Base-by-base conservation (phyloP, 164 flowering plant species). In the Tetrastigma voinierianum region DNA sequence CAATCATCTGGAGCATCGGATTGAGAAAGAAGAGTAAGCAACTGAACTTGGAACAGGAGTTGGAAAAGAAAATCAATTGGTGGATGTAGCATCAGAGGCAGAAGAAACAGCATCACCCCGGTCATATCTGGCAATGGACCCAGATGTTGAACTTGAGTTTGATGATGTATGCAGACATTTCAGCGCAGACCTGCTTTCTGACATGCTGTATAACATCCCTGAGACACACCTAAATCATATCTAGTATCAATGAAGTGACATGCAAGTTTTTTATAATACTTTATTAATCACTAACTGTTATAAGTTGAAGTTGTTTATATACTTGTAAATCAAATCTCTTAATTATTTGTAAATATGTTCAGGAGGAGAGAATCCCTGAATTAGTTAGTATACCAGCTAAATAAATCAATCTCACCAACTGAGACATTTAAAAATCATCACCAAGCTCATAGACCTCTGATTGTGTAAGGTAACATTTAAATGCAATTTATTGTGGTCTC, bases 141-240 rank as follows among this genome's bases (percentile, higher is more conserved):
- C 74, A 51, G 77, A 75, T 75, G 76, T 66, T 66, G 85, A 83
- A 72, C 73, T 78, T 69, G 72, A 83, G 66, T 57, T 70, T 72
- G 85, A 76, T 45, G 86, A 70, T 46, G 83, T 67, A 68, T 67
- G 43, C 72, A 87, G 61, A 84, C 80, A 73, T 80, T 77, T 86
- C 82, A 90, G 81, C 82, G 87, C 90, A 75, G 46, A 90, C 74
- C 83, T 88, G 93, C n/a, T n/a, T 71, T 82, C 78, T 52, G 92
- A 87, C 86, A 90, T 84, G 82, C 77, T 77, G 70, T 74, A 79
- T 68, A 88, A 76, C 92, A 90, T 85, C 92, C n/a, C 93, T 90
- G 96, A 80, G 72, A 81, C 86, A 80, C 79, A 80, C 86, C n/a
- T 84, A 87, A 66, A 83, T 73, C 70, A 78, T 74, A 74, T 70